Evolutionary conservation across 2,329 filamentous ascomycete species (phyloP).

Genomic region (Cercospora zeina): DNA sequence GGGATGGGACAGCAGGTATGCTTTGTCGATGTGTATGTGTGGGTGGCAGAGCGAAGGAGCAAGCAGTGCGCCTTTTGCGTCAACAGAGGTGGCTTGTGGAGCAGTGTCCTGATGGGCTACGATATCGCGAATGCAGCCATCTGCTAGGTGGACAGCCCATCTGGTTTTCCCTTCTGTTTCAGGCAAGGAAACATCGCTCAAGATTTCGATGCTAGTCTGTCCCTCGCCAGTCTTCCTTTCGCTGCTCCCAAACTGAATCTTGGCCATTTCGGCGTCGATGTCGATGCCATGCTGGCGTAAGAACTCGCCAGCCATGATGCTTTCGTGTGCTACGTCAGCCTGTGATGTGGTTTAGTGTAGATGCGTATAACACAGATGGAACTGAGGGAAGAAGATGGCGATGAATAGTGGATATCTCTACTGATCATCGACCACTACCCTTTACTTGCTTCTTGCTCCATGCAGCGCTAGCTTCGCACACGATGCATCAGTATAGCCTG

Average conservation of each 20-base stretch:
- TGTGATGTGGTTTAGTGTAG: neutral
- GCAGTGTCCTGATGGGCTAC: neutral
- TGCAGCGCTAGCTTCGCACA: neutral
- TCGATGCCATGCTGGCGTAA: slow-evolving; percentile 39
- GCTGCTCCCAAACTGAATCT: slow-evolving; percentile 30
- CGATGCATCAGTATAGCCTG: neutral
- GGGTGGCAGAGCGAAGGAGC: slow-evolving; percentile 66
- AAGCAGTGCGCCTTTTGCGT: slow-evolving; percentile 47
- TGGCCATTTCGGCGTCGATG: slow-evolving; percentile 39
- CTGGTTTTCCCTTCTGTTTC: slow-evolving; percentile 9
- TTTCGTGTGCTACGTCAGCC: neutral
- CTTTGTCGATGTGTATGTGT: slow-evolving; percentile 71
- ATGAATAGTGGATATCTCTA: slow-evolving; percentile 9
- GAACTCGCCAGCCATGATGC: slow-evolving; percentile 37
- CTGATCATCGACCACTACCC: slow-evolving; percentile 3
- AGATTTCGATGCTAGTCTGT: neutral
- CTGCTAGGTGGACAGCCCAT: slow-evolving; percentile 24
- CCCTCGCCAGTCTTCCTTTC: neutral
- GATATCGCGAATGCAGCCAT: slow-evolving; percentile 15
- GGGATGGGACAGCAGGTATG: slow-evolving; percentile 60
- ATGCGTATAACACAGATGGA: neutral
- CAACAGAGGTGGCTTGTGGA: slow-evolving; percentile 34
- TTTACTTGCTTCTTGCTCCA: neutral
- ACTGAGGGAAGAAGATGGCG: neutral
- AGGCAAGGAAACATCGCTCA: slow-evolving; percentile 24